Conservation (phyloP, 202 grass and related monocot genomes). For the Zizania palustris region DNA sequence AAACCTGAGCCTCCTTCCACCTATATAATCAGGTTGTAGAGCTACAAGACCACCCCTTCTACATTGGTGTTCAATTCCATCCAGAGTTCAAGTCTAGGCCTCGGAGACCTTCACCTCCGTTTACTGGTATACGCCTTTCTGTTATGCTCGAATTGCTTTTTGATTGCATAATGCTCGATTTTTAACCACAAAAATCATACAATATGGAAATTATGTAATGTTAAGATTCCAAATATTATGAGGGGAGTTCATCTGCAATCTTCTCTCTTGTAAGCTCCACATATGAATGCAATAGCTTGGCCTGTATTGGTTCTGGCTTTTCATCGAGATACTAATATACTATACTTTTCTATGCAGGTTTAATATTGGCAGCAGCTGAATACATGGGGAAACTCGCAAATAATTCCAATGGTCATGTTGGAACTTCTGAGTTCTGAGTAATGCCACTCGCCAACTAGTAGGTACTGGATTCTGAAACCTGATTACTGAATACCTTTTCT, state of each 20-base stretch:
- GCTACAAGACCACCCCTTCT: conserved; percentile 78
- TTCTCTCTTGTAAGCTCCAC: neutral
- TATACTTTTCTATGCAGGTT: conserved; percentile 51
- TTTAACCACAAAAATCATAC: neutral
- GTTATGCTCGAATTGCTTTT: conserved; percentile 1
- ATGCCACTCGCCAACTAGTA: neutral
- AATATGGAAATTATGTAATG: neutral
- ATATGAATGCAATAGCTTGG: conserved; percentile 3
- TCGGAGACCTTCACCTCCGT: conserved; percentile 82
- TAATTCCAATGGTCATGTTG: conserved; percentile 44
- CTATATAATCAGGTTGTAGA: conserved; percentile 67
- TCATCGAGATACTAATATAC: neutral
- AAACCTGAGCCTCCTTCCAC: conserved; percentile 18
- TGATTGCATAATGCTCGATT: no score
- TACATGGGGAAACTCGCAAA: conserved; percentile 50
- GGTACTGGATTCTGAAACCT: conserved; percentile 11
- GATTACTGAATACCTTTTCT: neutral
- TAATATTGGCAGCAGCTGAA: conserved; percentile 84
- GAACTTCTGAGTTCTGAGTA: conserved; percentile 45
- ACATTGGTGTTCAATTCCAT: conserved; percentile 93
- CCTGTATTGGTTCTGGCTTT: conserved; percentile 14
- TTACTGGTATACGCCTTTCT: conserved; percentile 69
- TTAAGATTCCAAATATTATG: neutral
- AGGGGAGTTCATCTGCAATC: neutral
- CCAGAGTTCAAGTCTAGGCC: conserved; percentile 96